Percentiles rank a stretch among this genome's conserved stretches.
phyloP scores from a whole-genome alignment of 768 basidiomycete species.

The Cubamyces lactineus region DNA sequence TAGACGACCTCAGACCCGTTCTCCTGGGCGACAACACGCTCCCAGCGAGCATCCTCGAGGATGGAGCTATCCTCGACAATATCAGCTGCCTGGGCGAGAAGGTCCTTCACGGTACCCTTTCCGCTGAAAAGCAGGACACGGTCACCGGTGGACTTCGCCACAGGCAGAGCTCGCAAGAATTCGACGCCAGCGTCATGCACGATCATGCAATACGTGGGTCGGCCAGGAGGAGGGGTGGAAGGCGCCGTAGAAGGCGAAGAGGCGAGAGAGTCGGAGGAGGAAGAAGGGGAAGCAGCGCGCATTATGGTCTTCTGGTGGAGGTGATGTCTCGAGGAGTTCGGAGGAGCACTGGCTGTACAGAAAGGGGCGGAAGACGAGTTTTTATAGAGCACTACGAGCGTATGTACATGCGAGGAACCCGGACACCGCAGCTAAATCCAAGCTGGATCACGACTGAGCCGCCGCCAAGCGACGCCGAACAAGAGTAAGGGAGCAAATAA shows the following conservation, averaged over 20 bases:
- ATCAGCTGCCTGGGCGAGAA: constrained; percentile 25
- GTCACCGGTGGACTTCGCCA: constrained; percentile 23
- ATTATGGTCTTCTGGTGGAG: neutral
- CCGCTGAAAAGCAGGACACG: constrained; percentile 29
- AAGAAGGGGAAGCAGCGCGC: constrained; percentile 24
- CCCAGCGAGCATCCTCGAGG: constrained; percentile 22
- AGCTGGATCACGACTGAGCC: neutral
- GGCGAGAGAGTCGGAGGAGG: constrained; percentile 8
- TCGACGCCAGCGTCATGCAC: constrained; percentile 20
- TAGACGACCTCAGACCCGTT: constrained; percentile 15
- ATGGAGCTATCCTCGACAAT: constrained; percentile 24
- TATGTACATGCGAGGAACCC: constrained; percentile 28
- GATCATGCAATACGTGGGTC: constrained; percentile 21
- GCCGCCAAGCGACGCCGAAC: neutral
- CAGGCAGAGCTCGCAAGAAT: constrained; percentile 26
- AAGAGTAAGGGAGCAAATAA: neutral
- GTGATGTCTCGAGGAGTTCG: neutral
- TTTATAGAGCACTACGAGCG: constrained; percentile 15
- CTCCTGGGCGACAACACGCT: constrained; percentile 15
- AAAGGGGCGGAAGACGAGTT: neutral
- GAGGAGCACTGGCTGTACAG: neutral
- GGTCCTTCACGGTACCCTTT: constrained; percentile 9
- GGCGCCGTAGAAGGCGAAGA: constrained; percentile 22
- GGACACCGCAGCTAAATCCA: constrained; percentile 17
- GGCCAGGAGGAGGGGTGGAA: constrained; percentile 23